phyloP scores from a whole-genome alignment of 345 rosid genomes.

The Geranium brycei region DNA sequence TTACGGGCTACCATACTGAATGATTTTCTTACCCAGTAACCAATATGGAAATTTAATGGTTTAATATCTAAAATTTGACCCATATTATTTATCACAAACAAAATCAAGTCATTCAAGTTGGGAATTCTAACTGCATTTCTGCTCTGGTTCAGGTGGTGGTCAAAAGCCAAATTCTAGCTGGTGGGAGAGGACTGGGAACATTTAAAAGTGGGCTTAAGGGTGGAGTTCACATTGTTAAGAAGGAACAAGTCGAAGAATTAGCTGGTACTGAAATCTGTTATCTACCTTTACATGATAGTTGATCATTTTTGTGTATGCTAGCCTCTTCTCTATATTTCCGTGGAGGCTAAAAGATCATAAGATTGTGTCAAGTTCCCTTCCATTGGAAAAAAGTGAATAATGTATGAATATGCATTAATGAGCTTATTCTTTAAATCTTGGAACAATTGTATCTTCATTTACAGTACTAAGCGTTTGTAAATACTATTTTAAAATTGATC shows the following conservation, averaged over 20 bases:
- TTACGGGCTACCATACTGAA: too few relatives aligned
- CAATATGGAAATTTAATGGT: background rate
- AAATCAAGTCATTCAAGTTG: slow-evolving; percentile 3
- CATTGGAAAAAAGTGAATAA: background rate
- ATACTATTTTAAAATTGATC: too few relatives aligned
- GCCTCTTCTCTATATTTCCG: background rate
- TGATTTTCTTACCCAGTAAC: background rate
- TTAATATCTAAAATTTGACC: background rate
- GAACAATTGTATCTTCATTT: too few relatives aligned
- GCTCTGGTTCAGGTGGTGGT: slow-evolving; percentile 60
- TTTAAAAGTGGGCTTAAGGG: slow-evolving; percentile 84
- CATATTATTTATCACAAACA: background rate
- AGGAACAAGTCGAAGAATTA: slow-evolving; percentile 58
- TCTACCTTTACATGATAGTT: background rate
- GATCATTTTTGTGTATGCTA: background rate
- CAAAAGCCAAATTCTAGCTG: slow-evolving; percentile 97
- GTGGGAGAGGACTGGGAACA: slow-evolving; percentile 93
- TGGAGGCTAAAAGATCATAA: background rate
- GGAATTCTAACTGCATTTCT: background rate
- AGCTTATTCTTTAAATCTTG: too few relatives aligned
- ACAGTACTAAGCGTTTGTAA: background rate
- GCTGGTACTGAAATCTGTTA: slow-evolving; percentile 40
- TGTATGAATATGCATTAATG: too few relatives aligned
- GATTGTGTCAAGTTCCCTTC: background rate
- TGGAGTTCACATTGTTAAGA: slow-evolving; percentile 85